Evolutionary conservation across 768 basidiomycete genomes (phyloP).

Genomic region (Leccinellum rugosiceps): DNA sequence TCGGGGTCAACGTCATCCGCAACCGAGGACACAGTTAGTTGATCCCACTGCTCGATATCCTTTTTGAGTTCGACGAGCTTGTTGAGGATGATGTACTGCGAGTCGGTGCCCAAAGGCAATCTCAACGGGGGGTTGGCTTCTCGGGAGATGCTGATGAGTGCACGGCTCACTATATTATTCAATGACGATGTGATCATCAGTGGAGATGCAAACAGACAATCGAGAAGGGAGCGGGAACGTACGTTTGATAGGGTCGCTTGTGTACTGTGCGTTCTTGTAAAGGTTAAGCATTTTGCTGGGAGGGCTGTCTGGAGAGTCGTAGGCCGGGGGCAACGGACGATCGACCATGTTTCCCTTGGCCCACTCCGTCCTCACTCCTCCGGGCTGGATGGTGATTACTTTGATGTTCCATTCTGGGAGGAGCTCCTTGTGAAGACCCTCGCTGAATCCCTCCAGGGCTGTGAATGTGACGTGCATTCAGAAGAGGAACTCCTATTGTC

Average conservation of each 20-base stretch:
- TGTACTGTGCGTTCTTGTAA: background rate
- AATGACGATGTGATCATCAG: background rate
- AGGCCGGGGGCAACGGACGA: constrained; percentile 11
- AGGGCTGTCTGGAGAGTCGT: constrained; percentile 14
- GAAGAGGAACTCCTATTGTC: background rate
- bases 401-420: constrained; percentile 27
- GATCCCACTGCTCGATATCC: constrained; percentile 14
- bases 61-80: constrained; percentile 18
- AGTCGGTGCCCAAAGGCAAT: constrained; percentile 18
- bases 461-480: background rate
- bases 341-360: constrained; percentile 19
- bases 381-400: constrained; percentile 21
- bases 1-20: constrained; percentile 20
- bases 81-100: constrained; percentile 13
- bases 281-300: constrained; percentile 11
- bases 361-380: constrained; percentile 20
- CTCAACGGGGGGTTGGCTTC: constrained; percentile 20
- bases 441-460: constrained; percentile 29
- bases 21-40: constrained; percentile 14
- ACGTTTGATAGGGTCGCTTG: constrained; percentile 13
- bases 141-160: constrained; percentile 16
- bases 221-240: background rate
- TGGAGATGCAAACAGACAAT: background rate
- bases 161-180: constrained; percentile 20
- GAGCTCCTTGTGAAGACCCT: constrained; percentile 22